Base-by-base conservation (phyloP, 805 yeast species). In the Yueomyces sinensis region DNA sequence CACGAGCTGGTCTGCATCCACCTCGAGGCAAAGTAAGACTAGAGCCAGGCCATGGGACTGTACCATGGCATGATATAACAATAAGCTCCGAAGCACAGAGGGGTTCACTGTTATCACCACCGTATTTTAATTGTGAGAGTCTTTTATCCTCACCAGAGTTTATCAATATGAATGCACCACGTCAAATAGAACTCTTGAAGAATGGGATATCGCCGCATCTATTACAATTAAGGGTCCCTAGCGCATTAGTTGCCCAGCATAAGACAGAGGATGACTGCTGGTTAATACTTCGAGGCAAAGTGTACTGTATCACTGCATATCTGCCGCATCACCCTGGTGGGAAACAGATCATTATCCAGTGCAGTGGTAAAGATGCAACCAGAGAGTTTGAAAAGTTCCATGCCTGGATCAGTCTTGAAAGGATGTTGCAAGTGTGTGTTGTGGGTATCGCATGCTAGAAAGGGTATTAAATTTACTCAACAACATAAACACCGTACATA, bases 1-100 rank as follows among this genome's bases (percentile, higher is more conserved):
- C n/a, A n/a, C n/a, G n/a, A n/a, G n/a, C n/a, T n/a, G n/a, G n/a
- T n/a, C n/a, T n/a, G n/a, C n/a, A n/a, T n/a, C n/a, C n/a, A n/a
- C n/a, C n/a, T n/a, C n/a, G 24, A 20, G 24, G 24, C 24, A 62
- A 45, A 47, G 63, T 55, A 41, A 62, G 43, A 40, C 48, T 57
- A 33, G 52, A 45, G 37, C 59, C 54, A 16, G 24, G 24, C 24
- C 24, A 20, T 20, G 24, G 24, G 11, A 20, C 24, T 7, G 11
- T 20, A 7, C 24, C 24, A 20, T 20, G 24, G 24, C 24, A 20
- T 20, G 24, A 20, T 7, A 20, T 20, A 1, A 20, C 24, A 7
- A 20, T 11, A 20, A 11, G 11, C 7, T 7, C 24, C 1, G 24
- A 7, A 20, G 11, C 7, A 7, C 7, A 11, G 11, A 20, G 11